phyloP scores from a whole-genome alignment of 2,329 filamentous ascomycete species.

The Penicillium sp. region DNA sequence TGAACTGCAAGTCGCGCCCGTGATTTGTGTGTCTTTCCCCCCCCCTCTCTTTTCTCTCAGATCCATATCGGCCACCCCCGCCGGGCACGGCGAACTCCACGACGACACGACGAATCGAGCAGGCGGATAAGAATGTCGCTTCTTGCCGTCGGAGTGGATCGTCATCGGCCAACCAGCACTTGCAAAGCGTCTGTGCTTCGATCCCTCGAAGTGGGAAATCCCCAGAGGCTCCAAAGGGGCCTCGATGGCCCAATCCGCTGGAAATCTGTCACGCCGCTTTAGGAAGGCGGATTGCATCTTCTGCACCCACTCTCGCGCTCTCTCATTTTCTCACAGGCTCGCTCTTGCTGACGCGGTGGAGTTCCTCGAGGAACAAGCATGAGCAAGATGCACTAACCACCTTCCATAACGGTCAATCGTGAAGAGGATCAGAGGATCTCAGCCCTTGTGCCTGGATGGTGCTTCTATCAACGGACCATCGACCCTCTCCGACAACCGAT shows the following conservation, averaged over 20 bases:
- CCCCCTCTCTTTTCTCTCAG: neutral
- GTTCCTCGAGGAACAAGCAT: conserved; percentile 21
- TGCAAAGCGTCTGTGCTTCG: conserved; percentile 9
- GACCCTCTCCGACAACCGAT: no score
- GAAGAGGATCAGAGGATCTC: conserved; percentile 18
- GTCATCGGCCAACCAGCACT: conserved; percentile 13
- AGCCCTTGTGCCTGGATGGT: conserved; percentile 6
- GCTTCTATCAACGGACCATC: no score
- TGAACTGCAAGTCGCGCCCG: no score
- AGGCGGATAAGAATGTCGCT: conserved; percentile 16
- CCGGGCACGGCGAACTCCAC: conserved; percentile 14
- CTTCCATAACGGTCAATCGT: conserved; percentile 26
- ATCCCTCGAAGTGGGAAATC: neutral
- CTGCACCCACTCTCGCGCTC: no score
- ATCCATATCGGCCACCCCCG: conserved; percentile 3
- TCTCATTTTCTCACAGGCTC: no score
- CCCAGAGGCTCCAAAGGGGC: conserved; percentile 11
- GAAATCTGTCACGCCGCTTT: conserved; percentile 21
- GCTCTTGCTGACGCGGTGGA: conserved; percentile 17
- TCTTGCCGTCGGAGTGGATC: conserved; percentile 15
- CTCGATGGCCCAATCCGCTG: conserved; percentile 9
- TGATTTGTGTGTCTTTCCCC: no score
- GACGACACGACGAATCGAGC: conserved; percentile 10
- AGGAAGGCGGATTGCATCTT: no score
- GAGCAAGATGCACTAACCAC: conserved; percentile 23